phyloP scores from a whole-genome alignment of 495 filamentous ascomycete genomes.

The Hyphodiscus hymeniophilus region DNA sequence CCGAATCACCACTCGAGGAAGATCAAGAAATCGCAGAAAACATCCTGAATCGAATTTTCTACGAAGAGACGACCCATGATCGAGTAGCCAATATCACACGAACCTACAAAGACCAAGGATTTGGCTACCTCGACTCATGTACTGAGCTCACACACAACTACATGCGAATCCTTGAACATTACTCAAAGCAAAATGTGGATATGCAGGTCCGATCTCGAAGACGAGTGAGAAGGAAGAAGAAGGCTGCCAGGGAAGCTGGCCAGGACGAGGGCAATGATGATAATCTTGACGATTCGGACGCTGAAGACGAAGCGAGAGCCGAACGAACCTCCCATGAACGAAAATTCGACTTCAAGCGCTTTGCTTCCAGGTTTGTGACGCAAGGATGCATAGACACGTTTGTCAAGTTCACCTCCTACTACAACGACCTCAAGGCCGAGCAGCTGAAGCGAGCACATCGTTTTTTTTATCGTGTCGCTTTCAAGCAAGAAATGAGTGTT shows the following conservation, averaged over 20 bases:
- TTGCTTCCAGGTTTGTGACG: slow-evolving; percentile 68
- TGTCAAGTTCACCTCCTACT: slow-evolving; percentile 68
- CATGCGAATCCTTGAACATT: slow-evolving; percentile 82
- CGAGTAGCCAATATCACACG: slow-evolving; percentile 68
- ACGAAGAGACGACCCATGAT: slow-evolving; percentile 93
- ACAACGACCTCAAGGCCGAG: slow-evolving; percentile 66
- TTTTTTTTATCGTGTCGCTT: slow-evolving; percentile 89
- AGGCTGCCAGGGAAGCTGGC: slow-evolving; percentile 34
- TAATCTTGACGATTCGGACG: slow-evolving; percentile 57
- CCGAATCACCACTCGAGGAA: slow-evolving; percentile 73
- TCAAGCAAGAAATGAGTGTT: slow-evolving; percentile 85
- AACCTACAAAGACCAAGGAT: slow-evolving; percentile 86
- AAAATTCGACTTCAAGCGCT: slow-evolving; percentile 89
- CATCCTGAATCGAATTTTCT: slow-evolving; percentile 92
- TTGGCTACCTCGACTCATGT: slow-evolving; percentile 84
- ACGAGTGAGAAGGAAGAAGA: slow-evolving; percentile 60
- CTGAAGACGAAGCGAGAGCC: slow-evolving; percentile 64
- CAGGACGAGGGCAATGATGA: slow-evolving; percentile 34
- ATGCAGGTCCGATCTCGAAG: slow-evolving; percentile 81
- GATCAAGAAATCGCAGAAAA: slow-evolving; percentile 98
- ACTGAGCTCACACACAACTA: slow-evolving; percentile 92
- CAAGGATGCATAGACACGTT: slow-evolving; percentile 88
- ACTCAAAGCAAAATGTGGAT: slow-evolving; percentile 89
- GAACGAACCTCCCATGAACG: slow-evolving; percentile 67
- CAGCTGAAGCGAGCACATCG: slow-evolving; percentile 92